These are phyloP conservation scores for Candida schatavii DNA, from an alignment of 805 yeast species.

Conservation along the genomic window DNA sequence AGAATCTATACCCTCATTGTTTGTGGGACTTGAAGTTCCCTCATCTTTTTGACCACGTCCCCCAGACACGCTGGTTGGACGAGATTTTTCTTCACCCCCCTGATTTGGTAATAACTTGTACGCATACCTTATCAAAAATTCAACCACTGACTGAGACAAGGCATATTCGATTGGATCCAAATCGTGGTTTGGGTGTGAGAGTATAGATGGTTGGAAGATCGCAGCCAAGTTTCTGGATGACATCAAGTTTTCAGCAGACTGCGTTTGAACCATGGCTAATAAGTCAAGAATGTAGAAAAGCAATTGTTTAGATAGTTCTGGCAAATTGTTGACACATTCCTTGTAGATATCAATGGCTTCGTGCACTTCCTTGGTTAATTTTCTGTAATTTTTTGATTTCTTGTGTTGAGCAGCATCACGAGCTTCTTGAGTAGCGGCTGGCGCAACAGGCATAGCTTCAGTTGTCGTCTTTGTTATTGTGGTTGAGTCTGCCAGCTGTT, in stretches of 20 bases:
- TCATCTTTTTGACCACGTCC: too few relatives aligned
- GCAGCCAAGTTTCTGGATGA: conserved; percentile 92
- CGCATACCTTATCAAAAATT: conserved; percentile 84
- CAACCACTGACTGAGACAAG: conserved; percentile 79
- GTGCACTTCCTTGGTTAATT: conserved; percentile 60
- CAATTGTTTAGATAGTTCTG: conserved; percentile 76
- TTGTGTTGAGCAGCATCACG: conserved; percentile 20
- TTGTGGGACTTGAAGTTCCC: too few relatives aligned
- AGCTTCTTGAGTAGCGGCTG: not conserved
- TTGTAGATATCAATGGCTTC: conserved; percentile 73
- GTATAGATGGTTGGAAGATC: conserved; percentile 93
- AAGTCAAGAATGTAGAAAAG: conserved; percentile 84
- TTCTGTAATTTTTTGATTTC: conserved; percentile 51
- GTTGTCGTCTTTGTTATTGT: not conserved
- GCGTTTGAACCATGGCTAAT: conserved; percentile 78
- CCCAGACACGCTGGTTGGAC: too few relatives aligned
- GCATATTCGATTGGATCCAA: conserved; percentile 91
- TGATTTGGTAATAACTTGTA: conserved; percentile 67
- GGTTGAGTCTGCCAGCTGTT: conserved; percentile 1
- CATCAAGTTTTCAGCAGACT: conserved; percentile 80
- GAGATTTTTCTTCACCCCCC: conserved; percentile 10
- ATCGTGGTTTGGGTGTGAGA: conserved; percentile 91
- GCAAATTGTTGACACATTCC: conserved; percentile 61
- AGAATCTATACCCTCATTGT: too few relatives aligned
- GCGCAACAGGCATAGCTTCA: not conserved